Conservation (phyloP, 352 stramenopile species). For the Phytophthora hibernalis region DNA sequence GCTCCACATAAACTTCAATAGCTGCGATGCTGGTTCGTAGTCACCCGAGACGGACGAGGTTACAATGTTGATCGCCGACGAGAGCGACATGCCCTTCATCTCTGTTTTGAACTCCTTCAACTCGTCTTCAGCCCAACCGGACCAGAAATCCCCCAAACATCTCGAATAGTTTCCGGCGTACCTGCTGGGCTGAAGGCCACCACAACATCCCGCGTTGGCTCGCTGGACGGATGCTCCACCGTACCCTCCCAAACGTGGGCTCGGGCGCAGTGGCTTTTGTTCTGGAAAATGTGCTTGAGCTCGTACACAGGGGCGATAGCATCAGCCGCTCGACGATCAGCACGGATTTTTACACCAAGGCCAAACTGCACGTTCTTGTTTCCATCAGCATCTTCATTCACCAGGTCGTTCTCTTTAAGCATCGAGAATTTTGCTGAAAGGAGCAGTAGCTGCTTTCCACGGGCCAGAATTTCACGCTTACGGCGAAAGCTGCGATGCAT, state of each 20-base stretch:
- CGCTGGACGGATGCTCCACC: constrained; percentile 43
- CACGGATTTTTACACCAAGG: constrained; percentile 76
- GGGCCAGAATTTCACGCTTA: constrained; percentile 79
- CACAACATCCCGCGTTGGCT: constrained; percentile 66
- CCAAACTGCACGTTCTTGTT: constrained; percentile 91
- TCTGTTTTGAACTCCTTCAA: constrained; percentile 82
- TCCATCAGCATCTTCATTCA: constrained; percentile 85
- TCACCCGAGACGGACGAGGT: constrained; percentile 83
- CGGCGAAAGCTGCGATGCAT: constrained; percentile 81
- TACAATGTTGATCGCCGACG: constrained; percentile 78
- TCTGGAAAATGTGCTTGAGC: constrained; percentile 89
- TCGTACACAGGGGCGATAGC: constrained; percentile 75
- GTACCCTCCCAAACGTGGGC: constrained; percentile 82
- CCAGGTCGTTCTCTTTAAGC: constrained; percentile 86
- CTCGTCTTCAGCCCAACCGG: constrained; percentile 85
- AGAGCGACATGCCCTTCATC: constrained; percentile 78
- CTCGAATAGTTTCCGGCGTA: constrained; percentile 82
- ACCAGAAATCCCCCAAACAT: constrained; percentile 90
- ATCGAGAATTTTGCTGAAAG: constrained; percentile 90
- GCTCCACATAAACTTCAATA: constrained; percentile 85
- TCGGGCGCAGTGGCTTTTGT: constrained; percentile 80
- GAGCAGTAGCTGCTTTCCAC: constrained; percentile 79
- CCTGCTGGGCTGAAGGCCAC: constrained; percentile 84
- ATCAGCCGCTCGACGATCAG: constrained; percentile 56
- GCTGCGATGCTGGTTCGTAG: constrained; percentile 74